A percentile compares a stretch with the other conserved stretches of the same genome.
These are phyloP conservation scores for Erythrobasidium hasegawianum DNA, from an alignment of 1,284 basidiomycete genomes.

Conservation along the genomic window DNA sequence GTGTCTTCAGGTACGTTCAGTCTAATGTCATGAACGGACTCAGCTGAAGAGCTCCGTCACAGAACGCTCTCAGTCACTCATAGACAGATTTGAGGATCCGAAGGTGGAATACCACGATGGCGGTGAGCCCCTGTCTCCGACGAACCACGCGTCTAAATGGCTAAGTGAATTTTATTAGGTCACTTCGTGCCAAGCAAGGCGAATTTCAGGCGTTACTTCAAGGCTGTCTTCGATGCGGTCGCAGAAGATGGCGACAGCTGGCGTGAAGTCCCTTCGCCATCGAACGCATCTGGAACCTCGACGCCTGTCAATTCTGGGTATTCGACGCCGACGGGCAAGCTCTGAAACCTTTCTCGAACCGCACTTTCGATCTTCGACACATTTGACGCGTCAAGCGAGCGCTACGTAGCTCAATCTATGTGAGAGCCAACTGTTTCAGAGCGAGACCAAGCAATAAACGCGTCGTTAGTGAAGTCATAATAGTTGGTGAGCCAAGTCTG, in stretches of 20 bases:
- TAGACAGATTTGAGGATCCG: slow-evolving; percentile 24
- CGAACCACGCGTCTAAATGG: too few species aligned
- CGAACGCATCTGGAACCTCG: slow-evolving; percentile 12
- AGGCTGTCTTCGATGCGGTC: slow-evolving; percentile 17
- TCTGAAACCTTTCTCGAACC: too few species aligned
- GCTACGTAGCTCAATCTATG: too few species aligned
- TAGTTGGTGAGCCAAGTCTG: too few species aligned
- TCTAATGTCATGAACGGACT: too few species aligned
- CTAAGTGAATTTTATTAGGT: too few species aligned
- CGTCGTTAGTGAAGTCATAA: too few species aligned
- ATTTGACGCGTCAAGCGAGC: too few species aligned
- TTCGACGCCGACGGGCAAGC: slow-evolving; percentile 16
- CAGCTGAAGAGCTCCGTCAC: neutral
- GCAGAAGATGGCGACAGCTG: neutral
- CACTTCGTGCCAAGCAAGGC: slow-evolving; percentile 34
- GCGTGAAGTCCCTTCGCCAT: slow-evolving; percentile 19
- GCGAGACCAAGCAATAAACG: too few species aligned
- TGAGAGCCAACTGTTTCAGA: too few species aligned
- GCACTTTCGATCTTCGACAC: too few species aligned
- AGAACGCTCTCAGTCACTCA: slow-evolving; percentile 30
- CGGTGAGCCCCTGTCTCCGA: slow-evolving; percentile 1
- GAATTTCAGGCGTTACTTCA: slow-evolving; percentile 33
- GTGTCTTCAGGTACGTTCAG: slow-evolving; percentile 29
- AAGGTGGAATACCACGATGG: slow-evolving; percentile 30
- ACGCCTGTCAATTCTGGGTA: slow-evolving; percentile 14